Conservation (phyloP, 2,329 filamentous ascomycete species). For the Trichoderma lentiforme region DNA sequence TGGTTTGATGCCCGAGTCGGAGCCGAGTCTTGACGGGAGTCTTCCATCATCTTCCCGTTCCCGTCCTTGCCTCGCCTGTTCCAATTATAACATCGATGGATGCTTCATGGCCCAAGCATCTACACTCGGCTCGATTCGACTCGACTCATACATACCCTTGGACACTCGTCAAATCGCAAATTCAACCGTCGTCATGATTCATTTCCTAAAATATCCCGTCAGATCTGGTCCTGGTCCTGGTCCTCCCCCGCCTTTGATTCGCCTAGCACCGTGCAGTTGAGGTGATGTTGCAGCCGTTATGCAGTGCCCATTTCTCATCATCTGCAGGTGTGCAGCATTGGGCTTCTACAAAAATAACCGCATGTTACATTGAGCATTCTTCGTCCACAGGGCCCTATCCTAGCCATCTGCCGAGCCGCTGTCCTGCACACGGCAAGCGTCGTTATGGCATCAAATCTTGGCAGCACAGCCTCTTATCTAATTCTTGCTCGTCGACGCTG, state of each 20-base stretch:
- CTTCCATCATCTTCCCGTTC: background rate
- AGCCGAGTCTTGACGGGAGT: background rate
- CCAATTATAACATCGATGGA: background rate
- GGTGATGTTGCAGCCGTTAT: background rate
- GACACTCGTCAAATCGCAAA: background rate
- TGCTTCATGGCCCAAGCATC: background rate
- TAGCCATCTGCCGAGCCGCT: background rate
- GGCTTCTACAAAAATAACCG: conserved; percentile 6
- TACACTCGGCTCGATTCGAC: background rate
- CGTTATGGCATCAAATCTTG: background rate
- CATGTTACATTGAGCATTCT: background rate
- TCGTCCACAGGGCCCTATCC: background rate
- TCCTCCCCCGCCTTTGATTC: background rate
- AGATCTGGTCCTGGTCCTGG: background rate
- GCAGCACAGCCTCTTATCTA: background rate
- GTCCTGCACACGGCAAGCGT: background rate
- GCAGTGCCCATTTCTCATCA: conserved; percentile 1
- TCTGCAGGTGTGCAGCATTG: conserved; percentile 9
- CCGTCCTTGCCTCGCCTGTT: background rate
- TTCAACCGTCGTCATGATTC: background rate
- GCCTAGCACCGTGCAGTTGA: background rate
- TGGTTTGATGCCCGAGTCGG: background rate
- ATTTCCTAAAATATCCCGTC: background rate
- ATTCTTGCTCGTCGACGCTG: background rate
- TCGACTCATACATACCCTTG: too few relatives aligned